Conservation (phyloP, 2,329 filamentous ascomycete genomes). For the Aspergillus pseudoglaucus region DNA sequence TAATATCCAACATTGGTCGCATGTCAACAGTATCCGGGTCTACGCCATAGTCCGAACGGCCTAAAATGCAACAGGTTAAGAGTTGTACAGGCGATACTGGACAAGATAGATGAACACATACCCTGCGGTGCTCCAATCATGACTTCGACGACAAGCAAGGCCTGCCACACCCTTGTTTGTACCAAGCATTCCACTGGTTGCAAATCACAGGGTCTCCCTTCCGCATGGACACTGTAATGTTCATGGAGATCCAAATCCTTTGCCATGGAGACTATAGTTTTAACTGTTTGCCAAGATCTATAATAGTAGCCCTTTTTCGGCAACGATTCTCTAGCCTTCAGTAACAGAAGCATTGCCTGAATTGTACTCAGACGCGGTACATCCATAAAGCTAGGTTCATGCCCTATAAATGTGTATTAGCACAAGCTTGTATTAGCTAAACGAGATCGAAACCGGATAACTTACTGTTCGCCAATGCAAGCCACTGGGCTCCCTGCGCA, state of each 20-base stretch:
- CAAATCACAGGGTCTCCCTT: slow-evolving; percentile 63
- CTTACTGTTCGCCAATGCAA: slow-evolving; percentile 79
- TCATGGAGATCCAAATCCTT: slow-evolving; percentile 87
- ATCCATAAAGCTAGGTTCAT: slow-evolving; percentile 90
- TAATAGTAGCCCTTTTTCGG: slow-evolving; percentile 95
- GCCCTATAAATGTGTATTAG: slow-evolving; percentile 51
- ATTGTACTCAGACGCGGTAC: slow-evolving; percentile 84
- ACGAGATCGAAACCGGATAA: slow-evolving; percentile 11
- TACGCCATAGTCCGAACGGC: slow-evolving; percentile 72
- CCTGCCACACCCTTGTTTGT: slow-evolving; percentile 85
- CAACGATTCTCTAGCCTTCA: slow-evolving; percentile 87
- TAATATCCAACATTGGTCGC: slow-evolving; percentile 55
- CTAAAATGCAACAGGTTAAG: slow-evolving; percentile 36
- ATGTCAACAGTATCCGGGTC: slow-evolving; percentile 71
- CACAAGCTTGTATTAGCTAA: not conserved
- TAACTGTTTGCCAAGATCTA: slow-evolving; percentile 92
- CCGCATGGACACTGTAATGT: slow-evolving; percentile 71
- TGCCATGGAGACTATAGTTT: slow-evolving; percentile 86
- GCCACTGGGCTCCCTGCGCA: slow-evolving; percentile 82
- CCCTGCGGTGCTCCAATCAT: slow-evolving; percentile 95
- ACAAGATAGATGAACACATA: slow-evolving; percentile 30
- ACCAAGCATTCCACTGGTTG: slow-evolving; percentile 69
- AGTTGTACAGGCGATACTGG: not conserved
- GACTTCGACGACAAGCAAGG: slow-evolving; percentile 74
- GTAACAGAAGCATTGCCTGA: slow-evolving; percentile 76